A percentile compares a stretch with the other conserved stretches of the same genome.
Evolutionary conservation across 345 rosid species (phyloP).

Genomic region (Salix viminalis): DNA sequence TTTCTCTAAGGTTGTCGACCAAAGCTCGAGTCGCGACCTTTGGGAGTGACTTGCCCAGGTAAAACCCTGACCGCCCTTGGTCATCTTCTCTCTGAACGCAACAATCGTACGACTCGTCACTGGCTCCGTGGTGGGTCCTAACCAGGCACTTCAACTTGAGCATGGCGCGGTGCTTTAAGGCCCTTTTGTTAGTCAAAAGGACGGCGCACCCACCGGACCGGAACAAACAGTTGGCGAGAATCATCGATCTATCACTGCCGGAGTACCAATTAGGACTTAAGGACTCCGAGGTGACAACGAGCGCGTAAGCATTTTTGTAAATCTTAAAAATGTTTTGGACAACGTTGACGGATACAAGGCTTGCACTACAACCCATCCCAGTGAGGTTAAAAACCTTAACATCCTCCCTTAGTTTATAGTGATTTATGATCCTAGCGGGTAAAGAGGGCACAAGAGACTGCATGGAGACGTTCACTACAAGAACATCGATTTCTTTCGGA

Average conservation of each 20-base stretch:
- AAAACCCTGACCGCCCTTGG: conserved; percentile 55
- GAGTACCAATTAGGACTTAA: conserved; percentile 80
- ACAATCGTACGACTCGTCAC: conserved; percentile 65
- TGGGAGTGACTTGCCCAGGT: conserved; percentile 66
- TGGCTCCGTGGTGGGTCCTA: conserved; percentile 80
- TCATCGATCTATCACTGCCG: conserved; percentile 83
- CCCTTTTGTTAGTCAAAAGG: conserved; percentile 63
- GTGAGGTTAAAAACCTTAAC: conserved; percentile 62
- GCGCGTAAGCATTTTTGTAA: conserved; percentile 46
- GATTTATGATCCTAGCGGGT: conserved; percentile 60
- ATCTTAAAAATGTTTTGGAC: conserved; percentile 58
- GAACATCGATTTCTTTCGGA: conserved; percentile 60
- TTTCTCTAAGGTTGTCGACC: conserved; percentile 62
- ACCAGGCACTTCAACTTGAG: conserved; percentile 67
- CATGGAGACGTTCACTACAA: conserved; percentile 84
- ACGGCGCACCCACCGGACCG: conserved; percentile 78
- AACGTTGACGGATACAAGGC: conserved; percentile 64
- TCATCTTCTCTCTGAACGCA: conserved; percentile 73
- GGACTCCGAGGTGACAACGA: conserved; percentile 70
- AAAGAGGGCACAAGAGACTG: conserved; percentile 55
- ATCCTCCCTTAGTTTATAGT: conserved; percentile 70
- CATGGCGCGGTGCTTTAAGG: conserved; percentile 46
- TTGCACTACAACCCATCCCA: conserved; percentile 95
- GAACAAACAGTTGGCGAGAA: conserved; percentile 74
- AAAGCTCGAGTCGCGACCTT: conserved; percentile 72